These are phyloP conservation scores for Malus fusca DNA, from an alignment of 306 rosid species.

Conservation along the genomic window DNA sequence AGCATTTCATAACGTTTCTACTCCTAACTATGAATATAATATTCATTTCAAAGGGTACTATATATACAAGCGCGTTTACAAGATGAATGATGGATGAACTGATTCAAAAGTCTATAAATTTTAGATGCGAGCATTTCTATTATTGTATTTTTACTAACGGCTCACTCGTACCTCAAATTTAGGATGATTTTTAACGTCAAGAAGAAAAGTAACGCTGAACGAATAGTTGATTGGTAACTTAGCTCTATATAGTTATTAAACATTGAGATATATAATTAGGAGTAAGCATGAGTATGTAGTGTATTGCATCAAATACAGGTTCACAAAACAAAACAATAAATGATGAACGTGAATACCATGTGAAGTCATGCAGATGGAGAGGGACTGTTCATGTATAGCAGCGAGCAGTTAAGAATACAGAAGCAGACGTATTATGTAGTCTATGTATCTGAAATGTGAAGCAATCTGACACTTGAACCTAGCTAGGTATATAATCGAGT, in stretches of 20 bases:
- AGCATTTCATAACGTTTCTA: neutral
- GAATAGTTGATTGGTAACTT: too few relatives aligned
- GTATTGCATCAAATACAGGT: neutral
- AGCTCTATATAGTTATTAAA: neutral
- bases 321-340: neutral
- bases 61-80: neutral
- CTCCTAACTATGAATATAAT: neutral
- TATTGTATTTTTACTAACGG: too few relatives aligned
- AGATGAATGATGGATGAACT: neutral
- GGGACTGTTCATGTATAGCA: neutral
- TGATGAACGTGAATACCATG: slow-evolving; percentile 7
- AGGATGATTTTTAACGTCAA: too few relatives aligned
- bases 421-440: neutral
- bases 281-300: neutral
- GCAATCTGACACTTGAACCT: slow-evolving; percentile 5
- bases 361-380: slow-evolving; percentile 7
- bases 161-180: too few relatives aligned
- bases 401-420: neutral
- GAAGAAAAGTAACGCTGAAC: neutral
- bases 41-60: neutral
- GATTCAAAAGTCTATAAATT: neutral
- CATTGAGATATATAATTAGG: neutral
- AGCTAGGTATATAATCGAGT: neutral
- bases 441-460: neutral
- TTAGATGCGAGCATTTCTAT: neutral